Base-by-base conservation (phyloP, 352 stramenopile genomes). In the Globisporangium heterothallicum region DNA sequence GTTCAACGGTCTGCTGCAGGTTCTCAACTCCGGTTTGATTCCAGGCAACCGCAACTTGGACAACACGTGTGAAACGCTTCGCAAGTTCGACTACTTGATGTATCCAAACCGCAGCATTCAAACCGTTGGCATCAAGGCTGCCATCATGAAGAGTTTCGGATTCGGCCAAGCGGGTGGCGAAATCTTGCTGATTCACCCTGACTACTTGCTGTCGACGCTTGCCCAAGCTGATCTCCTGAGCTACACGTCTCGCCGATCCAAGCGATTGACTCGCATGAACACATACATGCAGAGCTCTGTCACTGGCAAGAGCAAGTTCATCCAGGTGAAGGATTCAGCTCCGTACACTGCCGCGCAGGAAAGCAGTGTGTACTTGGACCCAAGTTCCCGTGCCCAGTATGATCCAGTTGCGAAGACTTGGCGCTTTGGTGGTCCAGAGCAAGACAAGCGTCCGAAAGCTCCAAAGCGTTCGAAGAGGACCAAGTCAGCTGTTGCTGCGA, bases 341-440 rank as follows among this genome's bases (percentile, higher is more conserved):
- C 84, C 84, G 49, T 95, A 92, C 75, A 84, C 80, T 18, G 63
- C 69, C 12, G 74, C 81, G 18, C 78, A 92, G 56, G 84, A 94
- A 58, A 87, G 76, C 71, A 79, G 63, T 34, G 82, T 95, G 56
- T 95, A 94, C 67, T 61, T 95, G 49, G 78, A 95, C 56, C 82
- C 84, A 9, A 85, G 61, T 6, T 82, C 84, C 42, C 80, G 86
- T 61, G 86, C 86, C 2, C 60, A 78, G 59, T 94, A 78, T 65
- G 83, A 94, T 54, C 49, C 68, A 16, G 66, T 66, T 6, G 64
- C 71, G 9, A 68, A 78, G 57, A 86, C 79, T 29, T 94, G 85
- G 83, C 72, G 70, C 40, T 95, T 93, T 67, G 73, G 70, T 21
- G 64, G 60, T 30, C 26, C 25, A 10, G 42, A 32, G 19, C 61